Evolutionary conservation across 1,284 basidiomycete genomes (phyloP).

Genomic region (Heterobasidion occidentale): DNA sequence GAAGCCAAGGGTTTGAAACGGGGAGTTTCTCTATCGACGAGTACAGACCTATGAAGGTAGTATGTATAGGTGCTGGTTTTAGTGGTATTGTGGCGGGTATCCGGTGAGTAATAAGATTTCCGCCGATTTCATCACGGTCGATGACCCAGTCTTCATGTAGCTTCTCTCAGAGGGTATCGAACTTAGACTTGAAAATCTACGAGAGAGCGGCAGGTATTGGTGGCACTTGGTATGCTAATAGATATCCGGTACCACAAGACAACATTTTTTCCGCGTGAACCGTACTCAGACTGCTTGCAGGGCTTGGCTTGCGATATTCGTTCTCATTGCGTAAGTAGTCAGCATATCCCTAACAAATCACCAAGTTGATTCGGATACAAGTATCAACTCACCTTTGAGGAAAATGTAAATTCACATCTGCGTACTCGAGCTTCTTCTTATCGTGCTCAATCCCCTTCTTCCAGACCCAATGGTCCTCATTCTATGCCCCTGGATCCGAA

Average conservation of each 20-base stretch:
- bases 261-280: background rate
- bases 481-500: slow-evolving; percentile 51
- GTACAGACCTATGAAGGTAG: slow-evolving; percentile 37
- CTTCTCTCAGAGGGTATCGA: slow-evolving; percentile 45
- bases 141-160: slow-evolving; percentile 18
- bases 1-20: background rate
- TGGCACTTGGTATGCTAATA: slow-evolving; percentile 46
- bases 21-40: slow-evolving; percentile 33
- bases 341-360: background rate
- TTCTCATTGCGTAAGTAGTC: slow-evolving; percentile 35
- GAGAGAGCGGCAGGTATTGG: slow-evolving; percentile 52
- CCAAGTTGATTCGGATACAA: slow-evolving; percentile 13
- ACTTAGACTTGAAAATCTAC: slow-evolving; percentile 48
- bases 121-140: background rate
- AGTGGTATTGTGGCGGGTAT: slow-evolving; percentile 48
- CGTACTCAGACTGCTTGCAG: background rate
- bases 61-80: slow-evolving; percentile 43
- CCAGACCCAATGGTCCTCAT: slow-evolving; percentile 50
- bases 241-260: slow-evolving; percentile 19
- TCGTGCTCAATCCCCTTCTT: background rate
- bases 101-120: slow-evolving; percentile 21
- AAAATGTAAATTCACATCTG: slow-evolving; percentile 26
- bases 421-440: background rate
- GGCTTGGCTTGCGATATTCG: slow-evolving; percentile 50
- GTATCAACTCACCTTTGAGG: slow-evolving; percentile 54